Percentiles rank a stretch among this genome's conserved stretches.
phyloP scores from a whole-genome alignment of 768 basidiomycete species.

The Rhodotorula graminis region DNA sequence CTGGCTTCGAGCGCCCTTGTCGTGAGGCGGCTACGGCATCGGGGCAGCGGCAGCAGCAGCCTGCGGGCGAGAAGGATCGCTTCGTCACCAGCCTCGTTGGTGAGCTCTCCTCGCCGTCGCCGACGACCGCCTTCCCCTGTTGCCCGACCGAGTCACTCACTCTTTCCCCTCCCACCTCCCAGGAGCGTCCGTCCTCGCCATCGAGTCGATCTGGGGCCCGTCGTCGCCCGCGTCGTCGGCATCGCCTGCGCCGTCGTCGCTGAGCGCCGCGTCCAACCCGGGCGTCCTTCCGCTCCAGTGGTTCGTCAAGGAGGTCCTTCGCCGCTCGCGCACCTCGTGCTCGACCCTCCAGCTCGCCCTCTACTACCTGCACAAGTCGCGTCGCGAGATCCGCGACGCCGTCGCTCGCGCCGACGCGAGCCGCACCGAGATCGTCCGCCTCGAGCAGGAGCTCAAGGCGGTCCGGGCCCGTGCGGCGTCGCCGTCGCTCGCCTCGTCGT shows the following conservation, averaged over 20 bases:
- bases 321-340: slow-evolving; percentile 77
- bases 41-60: not conserved
- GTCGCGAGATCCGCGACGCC: slow-evolving; percentile 63
- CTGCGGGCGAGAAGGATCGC: slow-evolving; percentile 17
- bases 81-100: slow-evolving; percentile 30
- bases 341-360: slow-evolving; percentile 82
- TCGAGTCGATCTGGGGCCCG: slow-evolving; percentile 39
- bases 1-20: not conserved
- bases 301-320: slow-evolving; percentile 83
- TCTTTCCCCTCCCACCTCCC: not conserved
- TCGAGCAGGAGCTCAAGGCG: slow-evolving; percentile 10
- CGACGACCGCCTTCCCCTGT: not conserved
- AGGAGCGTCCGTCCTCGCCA: slow-evolving; percentile 34
- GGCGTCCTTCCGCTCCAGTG: slow-evolving; percentile 48
- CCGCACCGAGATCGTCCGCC: slow-evolving; percentile 46
- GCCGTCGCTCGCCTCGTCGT: not conserved
- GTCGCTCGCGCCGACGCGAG: slow-evolving; percentile 55
- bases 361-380: slow-evolving; percentile 74
- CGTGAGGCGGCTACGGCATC: not conserved
- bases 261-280: not conserved
- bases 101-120: not conserved
- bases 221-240: not conserved
- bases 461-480: not conserved
- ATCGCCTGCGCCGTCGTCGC: not conserved
- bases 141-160: not conserved